A percentile compares a stretch with the other conserved stretches of the same genome.
Conservation (phyloP, 73 alveolate genomes). For the Paramecium sonneborni region DNA sequence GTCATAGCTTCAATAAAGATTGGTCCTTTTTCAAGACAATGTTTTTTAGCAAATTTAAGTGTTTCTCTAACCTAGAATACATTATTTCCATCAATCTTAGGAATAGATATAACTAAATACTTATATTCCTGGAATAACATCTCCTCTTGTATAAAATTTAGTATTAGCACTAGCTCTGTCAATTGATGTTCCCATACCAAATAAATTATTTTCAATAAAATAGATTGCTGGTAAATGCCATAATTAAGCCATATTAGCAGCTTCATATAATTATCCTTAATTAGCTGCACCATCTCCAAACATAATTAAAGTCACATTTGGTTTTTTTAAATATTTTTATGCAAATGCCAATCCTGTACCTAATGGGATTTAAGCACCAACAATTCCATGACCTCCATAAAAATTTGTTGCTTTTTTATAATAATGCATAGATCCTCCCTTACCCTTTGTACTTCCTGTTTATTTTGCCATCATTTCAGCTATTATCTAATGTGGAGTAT, state of each 20-base stretch:
- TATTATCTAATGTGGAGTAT: constrained; percentile 77
- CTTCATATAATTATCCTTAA: constrained; percentile 88
- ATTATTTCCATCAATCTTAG: constrained; percentile 75
- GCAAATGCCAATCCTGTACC: constrained; percentile 93
- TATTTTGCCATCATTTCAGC: constrained; percentile 88
- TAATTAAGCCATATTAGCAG: constrained; percentile 90
- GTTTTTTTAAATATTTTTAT: constrained; percentile 70
- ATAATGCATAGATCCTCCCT: constrained; percentile 95
- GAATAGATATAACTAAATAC: not conserved
- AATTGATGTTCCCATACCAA: constrained; percentile 87
- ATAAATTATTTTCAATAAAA: constrained; percentile 84
- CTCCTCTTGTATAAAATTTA: constrained; percentile 87
- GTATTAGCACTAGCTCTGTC: constrained; percentile 83
- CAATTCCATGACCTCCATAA: constrained; percentile 94
- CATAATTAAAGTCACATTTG: constrained; percentile 76
- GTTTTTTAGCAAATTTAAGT: constrained; percentile 79
- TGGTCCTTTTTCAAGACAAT: constrained; percentile 83
- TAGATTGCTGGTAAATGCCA: constrained; percentile 85
- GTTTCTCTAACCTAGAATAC: constrained; percentile 82
- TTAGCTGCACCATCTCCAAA: constrained; percentile 96
- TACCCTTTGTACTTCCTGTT: constrained; percentile 89
- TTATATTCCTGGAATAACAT: constrained; percentile 84
- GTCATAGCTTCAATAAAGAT: constrained; percentile 79
- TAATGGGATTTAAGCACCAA: constrained; percentile 89
- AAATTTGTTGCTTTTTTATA: constrained; percentile 75